Evolutionary conservation across 2,329 filamentous ascomycete species (phyloP).

Genomic region (Stenocarpella maydis): DNA sequence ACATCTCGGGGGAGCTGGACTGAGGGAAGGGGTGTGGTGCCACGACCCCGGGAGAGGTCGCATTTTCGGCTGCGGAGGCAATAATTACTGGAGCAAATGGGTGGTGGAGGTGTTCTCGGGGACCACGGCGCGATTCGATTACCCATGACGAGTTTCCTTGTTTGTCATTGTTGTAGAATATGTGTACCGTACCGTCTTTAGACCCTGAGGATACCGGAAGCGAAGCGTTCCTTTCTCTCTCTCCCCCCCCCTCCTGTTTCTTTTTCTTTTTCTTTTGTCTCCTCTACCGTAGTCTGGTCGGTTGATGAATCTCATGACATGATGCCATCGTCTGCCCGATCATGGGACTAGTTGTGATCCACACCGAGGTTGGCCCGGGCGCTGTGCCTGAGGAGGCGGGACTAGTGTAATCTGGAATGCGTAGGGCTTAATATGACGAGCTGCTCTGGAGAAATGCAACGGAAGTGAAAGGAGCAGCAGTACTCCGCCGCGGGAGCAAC

Average conservation of each 20-base stretch:
- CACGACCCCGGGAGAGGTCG: no score
- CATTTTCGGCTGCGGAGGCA: conserved; percentile 5
- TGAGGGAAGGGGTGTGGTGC: conserved; percentile 39
- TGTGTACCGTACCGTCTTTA: conserved; percentile 1
- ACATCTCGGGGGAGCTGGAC: conserved; percentile 60
- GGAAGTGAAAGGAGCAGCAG: neutral
- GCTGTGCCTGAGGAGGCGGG: neutral
- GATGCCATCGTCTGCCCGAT: conserved; percentile 20
- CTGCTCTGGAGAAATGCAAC: neutral
- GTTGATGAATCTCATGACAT: conserved; percentile 25
- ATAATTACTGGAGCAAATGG: conserved; percentile 19
- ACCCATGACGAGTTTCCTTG: conserved; percentile 12
- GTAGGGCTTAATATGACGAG: neutral
- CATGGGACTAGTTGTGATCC: conserved; percentile 6
- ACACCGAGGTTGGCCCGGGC: conserved; percentile 16
- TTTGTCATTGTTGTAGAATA: neutral
- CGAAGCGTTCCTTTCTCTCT: neutral
- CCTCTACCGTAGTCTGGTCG: neutral
- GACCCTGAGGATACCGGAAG: neutral
- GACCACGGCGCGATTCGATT: neutral
- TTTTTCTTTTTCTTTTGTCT: no score
- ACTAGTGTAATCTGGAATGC: neutral
- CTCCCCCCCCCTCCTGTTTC: no score
- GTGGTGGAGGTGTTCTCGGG: conserved; percentile 2
- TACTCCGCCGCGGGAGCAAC: neutral